Percentiles rank a stretch among this genome's conserved stretches.
phyloP scores from a whole-genome alignment of 345 rosid species.

The Citrus inodora region DNA sequence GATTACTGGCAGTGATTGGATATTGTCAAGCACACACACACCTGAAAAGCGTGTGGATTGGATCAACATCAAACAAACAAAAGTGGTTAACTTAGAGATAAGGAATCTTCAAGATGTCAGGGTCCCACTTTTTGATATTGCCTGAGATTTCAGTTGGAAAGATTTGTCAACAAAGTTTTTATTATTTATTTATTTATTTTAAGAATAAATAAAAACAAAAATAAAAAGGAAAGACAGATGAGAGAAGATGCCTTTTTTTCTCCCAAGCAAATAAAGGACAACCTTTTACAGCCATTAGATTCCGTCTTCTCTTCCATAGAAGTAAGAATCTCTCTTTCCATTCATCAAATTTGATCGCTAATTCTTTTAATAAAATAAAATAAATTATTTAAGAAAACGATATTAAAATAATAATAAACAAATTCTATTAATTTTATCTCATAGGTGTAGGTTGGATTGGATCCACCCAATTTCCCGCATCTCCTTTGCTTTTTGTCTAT shows the following conservation, averaged over 20 bases:
- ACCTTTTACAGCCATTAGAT: slow-evolving; percentile 46
- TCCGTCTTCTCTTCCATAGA: slow-evolving; percentile 30
- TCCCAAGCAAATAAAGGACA: slow-evolving; percentile 21
- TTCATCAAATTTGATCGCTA: background rate
- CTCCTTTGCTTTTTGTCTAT: slow-evolving; percentile 34
- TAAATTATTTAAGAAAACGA: no score
- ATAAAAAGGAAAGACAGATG: background rate
- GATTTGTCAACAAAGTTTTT: no score
- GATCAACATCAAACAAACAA: background rate
- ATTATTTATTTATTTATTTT: no score
- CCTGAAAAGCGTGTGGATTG: background rate
- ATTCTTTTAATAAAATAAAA: background rate
- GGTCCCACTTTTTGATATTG: slow-evolving; percentile 24
- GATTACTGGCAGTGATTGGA: background rate
- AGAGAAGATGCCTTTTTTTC: slow-evolving; percentile 4
- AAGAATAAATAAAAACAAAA: background rate
- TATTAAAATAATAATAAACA: background rate
- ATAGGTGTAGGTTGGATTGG: slow-evolving; percentile 23
- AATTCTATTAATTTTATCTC: background rate
- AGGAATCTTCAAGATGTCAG: slow-evolving; percentile 33
- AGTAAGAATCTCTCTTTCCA: slow-evolving; percentile 29
- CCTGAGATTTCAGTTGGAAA: slow-evolving; percentile 11
- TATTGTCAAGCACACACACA: background rate
- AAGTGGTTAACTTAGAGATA: slow-evolving; percentile 17
- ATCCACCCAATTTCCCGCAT: slow-evolving; percentile 47